Evolutionary conservation across 306 rosid species (phyloP).

Genomic region (Vicia faba): DNA sequence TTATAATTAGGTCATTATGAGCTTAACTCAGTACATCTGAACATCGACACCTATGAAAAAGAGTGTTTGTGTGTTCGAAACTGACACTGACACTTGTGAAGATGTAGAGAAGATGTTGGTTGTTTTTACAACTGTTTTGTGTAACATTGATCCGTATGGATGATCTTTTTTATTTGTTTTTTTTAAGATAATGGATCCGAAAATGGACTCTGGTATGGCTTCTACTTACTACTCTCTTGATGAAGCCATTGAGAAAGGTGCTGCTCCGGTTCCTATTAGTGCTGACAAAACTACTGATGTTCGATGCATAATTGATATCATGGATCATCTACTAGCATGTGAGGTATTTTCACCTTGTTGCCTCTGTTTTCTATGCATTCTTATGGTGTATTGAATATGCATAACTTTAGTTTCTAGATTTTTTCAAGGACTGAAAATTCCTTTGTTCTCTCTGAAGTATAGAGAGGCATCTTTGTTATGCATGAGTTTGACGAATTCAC

Average conservation of each 20-base stretch:
- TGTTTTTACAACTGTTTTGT: slow-evolving; percentile 18
- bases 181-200: slow-evolving; percentile 96
- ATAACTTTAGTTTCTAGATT: slow-evolving; percentile 7
- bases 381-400: slow-evolving; percentile 29
- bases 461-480: background rate
- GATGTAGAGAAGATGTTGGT: background rate
- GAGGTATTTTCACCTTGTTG: slow-evolving; percentile 61
- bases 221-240: slow-evolving; percentile 86
- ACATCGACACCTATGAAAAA: no score
- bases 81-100: no score
- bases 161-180: slow-evolving; percentile 9
- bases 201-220: slow-evolving; percentile 94
- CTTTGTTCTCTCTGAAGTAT: background rate
- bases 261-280: slow-evolving; percentile 93
- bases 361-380: slow-evolving; percentile 11
- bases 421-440: background rate
- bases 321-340: slow-evolving; percentile 93
- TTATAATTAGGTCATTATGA: slow-evolving; percentile 17
- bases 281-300: slow-evolving; percentile 69
- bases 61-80: no score
- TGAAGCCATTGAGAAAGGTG: slow-evolving; percentile 92
- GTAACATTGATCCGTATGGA: background rate
- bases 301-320: slow-evolving; percentile 72
- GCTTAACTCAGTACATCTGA: background rate
- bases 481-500: slow-evolving; percentile 2